Percentiles rank a stretch among this genome's conserved stretches.
These are phyloP conservation scores for Babjeviella inositovora DNA, from an alignment of 805 yeast genomes.

Conservation along the genomic window DNA sequence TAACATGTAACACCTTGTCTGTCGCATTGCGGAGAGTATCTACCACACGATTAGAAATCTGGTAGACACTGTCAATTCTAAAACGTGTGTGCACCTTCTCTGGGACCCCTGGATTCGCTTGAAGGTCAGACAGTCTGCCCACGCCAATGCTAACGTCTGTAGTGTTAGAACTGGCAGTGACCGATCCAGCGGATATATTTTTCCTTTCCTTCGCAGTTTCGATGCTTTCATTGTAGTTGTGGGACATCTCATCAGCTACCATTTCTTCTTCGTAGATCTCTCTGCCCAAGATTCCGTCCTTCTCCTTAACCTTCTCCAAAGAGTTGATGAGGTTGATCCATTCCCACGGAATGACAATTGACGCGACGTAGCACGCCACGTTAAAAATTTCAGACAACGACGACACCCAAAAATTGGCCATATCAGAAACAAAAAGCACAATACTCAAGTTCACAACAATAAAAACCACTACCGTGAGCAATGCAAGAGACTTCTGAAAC, in stretches of 20 bases:
- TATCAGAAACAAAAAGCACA: constrained; percentile 62
- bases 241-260: constrained; percentile 16
- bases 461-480: constrained; percentile 38
- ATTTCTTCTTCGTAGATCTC: constrained; percentile 57
- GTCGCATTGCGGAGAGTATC: constrained; percentile 12
- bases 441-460: constrained; percentile 43
- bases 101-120: constrained; percentile 3
- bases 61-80: not conserved
- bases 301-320: constrained; percentile 41
- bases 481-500: constrained; percentile 28
- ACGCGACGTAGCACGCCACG: constrained; percentile 51
- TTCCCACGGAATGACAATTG: constrained; percentile 73
- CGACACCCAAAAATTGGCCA: constrained; percentile 60
- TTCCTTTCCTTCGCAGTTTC: constrained; percentile 2
- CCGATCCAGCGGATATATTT: constrained; percentile 3
- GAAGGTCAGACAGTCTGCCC: too few species aligned
- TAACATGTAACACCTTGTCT: constrained; percentile 21
- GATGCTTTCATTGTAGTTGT: not conserved
- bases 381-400: constrained; percentile 62
- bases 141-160: too few species aligned
- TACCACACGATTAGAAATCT: not conserved
- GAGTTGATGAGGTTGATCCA: constrained; percentile 59
- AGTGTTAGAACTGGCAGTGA: constrained; percentile 5
- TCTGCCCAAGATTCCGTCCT: constrained; percentile 62
- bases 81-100: not conserved